A percentile compares a stretch with the other conserved stretches of the same genome.
Conservation (phyloP, 177 flowering plant genomes). For the Tripterygium wilfordii region DNA sequence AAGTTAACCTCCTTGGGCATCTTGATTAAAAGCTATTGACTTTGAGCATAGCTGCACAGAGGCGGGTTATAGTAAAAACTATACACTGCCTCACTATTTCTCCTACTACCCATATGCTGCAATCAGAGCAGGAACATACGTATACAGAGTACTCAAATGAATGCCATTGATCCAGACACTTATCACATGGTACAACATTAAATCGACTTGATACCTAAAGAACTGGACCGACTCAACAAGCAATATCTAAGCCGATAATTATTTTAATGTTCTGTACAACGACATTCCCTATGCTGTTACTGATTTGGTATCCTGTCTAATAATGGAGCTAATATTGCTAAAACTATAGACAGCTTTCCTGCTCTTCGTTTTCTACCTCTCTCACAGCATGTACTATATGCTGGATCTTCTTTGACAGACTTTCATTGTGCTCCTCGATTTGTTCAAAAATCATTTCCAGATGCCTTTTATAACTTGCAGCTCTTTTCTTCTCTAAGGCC, state of each 20-base stretch:
- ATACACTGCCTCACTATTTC: no score
- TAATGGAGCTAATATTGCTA: neutral
- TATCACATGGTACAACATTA: no score
- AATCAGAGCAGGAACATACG: no score
- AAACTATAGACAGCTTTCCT: constrained; percentile 20
- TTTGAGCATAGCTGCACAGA: no score
- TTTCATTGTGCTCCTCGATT: constrained; percentile 63
- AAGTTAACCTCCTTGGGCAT: no score
- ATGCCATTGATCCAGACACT: constrained; percentile 6
- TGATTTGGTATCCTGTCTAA: neutral
- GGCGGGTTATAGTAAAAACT: no score
- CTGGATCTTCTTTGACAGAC: constrained; percentile 50
- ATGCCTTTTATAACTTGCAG: constrained; percentile 59
- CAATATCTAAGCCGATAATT: no score
- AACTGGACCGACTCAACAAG: no score
- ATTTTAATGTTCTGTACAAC: neutral
- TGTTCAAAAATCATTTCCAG: constrained; percentile 54
- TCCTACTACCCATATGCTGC: no score
- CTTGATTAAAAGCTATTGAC: no score
- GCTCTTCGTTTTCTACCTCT: constrained; percentile 41
- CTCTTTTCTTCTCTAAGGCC: constrained; percentile 46
- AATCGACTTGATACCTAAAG: neutral
- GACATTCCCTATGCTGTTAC: constrained; percentile 3
- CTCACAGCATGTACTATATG: constrained; percentile 54
- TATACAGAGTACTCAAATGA: no score